Conservation (phyloP, 2,329 filamentous ascomycete genomes). For the Graphiopsis chlorocephala region DNA sequence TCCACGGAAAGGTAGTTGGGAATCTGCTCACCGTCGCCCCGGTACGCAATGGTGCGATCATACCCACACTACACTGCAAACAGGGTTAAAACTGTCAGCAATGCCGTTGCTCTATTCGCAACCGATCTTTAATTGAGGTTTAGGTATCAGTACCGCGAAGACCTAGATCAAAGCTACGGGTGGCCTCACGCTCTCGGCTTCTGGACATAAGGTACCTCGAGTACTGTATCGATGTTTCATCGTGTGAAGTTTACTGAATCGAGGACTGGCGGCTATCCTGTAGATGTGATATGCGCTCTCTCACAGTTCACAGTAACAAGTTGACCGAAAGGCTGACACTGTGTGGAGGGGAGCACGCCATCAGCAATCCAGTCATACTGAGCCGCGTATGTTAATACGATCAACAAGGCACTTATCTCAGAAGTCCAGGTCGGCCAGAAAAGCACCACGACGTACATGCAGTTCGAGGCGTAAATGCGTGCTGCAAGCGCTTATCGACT, state of each 20-base stretch:
- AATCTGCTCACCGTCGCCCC: conserved; percentile 64
- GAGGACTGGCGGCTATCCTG: conserved; percentile 28
- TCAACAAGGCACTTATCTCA: not conserved
- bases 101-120: conserved; percentile 60
- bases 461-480: not conserved
- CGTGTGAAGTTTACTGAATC: not conserved
- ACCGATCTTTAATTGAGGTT: conserved; percentile 58
- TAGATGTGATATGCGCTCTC: conserved; percentile 58
- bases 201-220: conserved; percentile 58
- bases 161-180: conserved; percentile 59
- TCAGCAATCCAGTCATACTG: not conserved
- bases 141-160: conserved; percentile 43
- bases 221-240: not conserved
- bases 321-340: conserved; percentile 47
- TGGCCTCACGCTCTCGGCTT: conserved; percentile 54
- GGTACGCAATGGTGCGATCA: conserved; percentile 64
- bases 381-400: not conserved
- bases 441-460: not conserved
- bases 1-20: conserved; percentile 55
- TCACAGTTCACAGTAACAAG: conserved; percentile 60
- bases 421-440: not conserved
- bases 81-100: conserved; percentile 61
- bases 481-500: not conserved
- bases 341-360: not conserved
- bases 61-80: conserved; percentile 60